Base-by-base conservation (phyloP, 148 eudicot genomes). In the Agrostemma githago region DNA sequence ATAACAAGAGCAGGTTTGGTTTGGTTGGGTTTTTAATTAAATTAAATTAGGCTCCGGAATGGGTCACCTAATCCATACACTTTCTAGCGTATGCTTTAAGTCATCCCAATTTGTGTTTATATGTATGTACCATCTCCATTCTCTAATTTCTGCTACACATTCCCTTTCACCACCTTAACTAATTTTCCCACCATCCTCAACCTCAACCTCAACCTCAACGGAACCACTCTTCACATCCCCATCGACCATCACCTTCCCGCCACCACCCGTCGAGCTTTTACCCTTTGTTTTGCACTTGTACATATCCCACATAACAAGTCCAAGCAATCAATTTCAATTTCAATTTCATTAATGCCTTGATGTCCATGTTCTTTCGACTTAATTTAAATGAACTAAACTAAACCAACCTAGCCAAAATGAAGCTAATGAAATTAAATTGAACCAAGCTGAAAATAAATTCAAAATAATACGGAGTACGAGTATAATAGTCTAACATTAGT, bases 21-120 rank as follows among this genome's bases (percentile, higher is more conserved):
- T 65, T 65, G 46, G 21, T 65, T 34, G 34, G 40, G 66, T 39
- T 62, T 19, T 60, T 17, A 26, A 26, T 26, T 26, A 26, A 26
- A 26, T 26, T 26, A 26, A 26, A 7, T 21, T 62, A 21, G 66
- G 66, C 8, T 51, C 15, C 41, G 68, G 41, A 65, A 65, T 39
- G 46, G 68, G 26, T 65, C 2, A 65, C 68, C 68, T 12, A 65
- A 65, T 39, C 68, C 20, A 65, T 39, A 46, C 20, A 65, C 39
- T 37, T 64, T 5, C 16, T 39, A 2, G 3, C 2, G 21, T 65
- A 51, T 65, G 46, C 20, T 40, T 65, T 5, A 65, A 16, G 68
- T 65, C 21, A 17, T 65, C 66, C 39, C 38, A 62, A 26, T 26
- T 26, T 26, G 34, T 26, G 34, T 26, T 26, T 26, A 26, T 26